Percentiles rank a stretch among this genome's conserved stretches.
Evolutionary conservation across 805 yeast species (phyloP).

Genomic region (Starmerella bombi): DNA sequence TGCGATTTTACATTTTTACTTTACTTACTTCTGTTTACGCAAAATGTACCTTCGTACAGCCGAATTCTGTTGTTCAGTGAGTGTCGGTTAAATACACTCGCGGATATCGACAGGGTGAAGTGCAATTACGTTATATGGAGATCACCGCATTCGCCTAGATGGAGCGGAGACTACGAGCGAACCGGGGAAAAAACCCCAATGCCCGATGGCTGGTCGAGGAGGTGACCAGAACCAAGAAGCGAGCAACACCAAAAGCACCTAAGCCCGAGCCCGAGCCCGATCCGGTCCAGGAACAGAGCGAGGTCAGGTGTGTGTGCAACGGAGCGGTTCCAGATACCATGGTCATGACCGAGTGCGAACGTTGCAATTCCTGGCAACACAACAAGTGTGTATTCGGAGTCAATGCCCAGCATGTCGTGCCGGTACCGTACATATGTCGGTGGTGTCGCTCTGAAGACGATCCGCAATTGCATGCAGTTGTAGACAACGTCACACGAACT

Average conservation of each 20-base stretch:
- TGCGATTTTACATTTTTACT: too few species aligned
- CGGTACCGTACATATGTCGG: conserved; percentile 42
- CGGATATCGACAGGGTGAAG: too few species aligned
- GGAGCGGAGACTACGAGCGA: conserved; percentile 16
- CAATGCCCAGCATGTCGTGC: conserved; percentile 32
- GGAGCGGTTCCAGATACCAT: conserved; percentile 34
- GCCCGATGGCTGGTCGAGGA: conserved; percentile 16
- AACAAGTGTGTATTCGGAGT: conserved; percentile 44
- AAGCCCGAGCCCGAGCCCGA: background rate
- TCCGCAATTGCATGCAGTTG: background rate
- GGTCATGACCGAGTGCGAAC: conserved; percentile 54
- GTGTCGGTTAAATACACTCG: too few species aligned
- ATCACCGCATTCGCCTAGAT: too few species aligned
- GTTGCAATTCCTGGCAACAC: conserved; percentile 60
- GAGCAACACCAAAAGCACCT: too few species aligned
- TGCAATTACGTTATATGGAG: too few species aligned
- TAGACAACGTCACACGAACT: background rate
- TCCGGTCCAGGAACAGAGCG: conserved; percentile 7
- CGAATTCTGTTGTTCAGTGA: too few species aligned
- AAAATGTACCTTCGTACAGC: too few species aligned
- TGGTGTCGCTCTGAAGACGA: conserved; percentile 32
- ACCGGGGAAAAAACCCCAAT: conserved; percentile 16
- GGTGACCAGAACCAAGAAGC: background rate
- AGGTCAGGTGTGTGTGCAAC: conserved; percentile 17
- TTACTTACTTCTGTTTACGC: too few species aligned